Evolutionary conservation across 2,329 filamentous ascomycete species (phyloP).

Genomic region (Phialophora verrucosa): DNA sequence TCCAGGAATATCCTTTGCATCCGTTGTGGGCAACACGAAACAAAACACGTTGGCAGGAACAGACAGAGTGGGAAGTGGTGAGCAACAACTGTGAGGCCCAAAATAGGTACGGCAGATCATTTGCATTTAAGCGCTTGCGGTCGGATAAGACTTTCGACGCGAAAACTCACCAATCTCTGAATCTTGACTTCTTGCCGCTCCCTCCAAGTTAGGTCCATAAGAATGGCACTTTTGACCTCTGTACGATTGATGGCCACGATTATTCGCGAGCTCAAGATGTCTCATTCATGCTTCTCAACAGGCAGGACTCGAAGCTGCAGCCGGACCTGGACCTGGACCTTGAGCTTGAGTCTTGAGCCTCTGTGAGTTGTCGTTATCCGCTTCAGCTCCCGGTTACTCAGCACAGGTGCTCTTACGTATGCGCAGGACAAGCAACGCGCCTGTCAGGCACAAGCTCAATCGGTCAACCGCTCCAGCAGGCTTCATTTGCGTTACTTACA

Average conservation of each 20-base stretch:
- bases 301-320: background rate
- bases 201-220: background rate
- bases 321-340: no score
- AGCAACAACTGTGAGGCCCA: background rate
- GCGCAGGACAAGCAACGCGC: conserved; percentile 3
- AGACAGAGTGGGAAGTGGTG: background rate
- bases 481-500: conserved; percentile 13
- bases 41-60: background rate
- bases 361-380: conserved; percentile 1
- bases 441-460: conserved; percentile 9
- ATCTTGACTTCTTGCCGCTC: background rate
- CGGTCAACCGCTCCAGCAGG: conserved; percentile 11
- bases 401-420: conserved; percentile 18
- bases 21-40: background rate
- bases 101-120: background rate
- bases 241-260: background rate
- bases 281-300: background rate
- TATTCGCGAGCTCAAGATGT: background rate
- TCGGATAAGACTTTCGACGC: background rate
- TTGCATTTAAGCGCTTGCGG: background rate
- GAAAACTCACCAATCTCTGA: background rate
- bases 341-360: background rate
- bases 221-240: background rate
- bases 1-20: no score
- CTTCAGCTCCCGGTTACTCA: conserved; percentile 16